Evolutionary conservation across 352 stramenopile species (phyloP).

Genomic region (Globisporangium nunn): DNA sequence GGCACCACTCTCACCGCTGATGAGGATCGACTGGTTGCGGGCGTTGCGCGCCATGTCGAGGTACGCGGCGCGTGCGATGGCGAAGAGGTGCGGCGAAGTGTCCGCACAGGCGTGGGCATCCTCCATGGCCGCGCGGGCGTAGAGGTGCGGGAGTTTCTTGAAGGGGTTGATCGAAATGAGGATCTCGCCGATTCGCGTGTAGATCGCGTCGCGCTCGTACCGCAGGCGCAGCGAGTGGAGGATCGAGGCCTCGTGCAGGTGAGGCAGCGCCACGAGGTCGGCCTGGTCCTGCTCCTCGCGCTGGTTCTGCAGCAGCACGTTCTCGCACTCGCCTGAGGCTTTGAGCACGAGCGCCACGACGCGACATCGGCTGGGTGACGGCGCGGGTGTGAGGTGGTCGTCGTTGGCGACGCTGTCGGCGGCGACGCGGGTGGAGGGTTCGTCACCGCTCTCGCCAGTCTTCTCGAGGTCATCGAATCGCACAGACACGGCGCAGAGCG

Average conservation of each 20-base stretch:
- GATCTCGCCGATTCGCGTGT: slow-evolving; percentile 84
- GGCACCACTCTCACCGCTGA: slow-evolving; percentile 80
- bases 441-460: not conserved
- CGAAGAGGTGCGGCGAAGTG: slow-evolving; percentile 64
- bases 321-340: slow-evolving; percentile 40
- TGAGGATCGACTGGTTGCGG: slow-evolving; percentile 78
- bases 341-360: slow-evolving; percentile 34
- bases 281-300: slow-evolving; percentile 53
- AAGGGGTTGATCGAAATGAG: slow-evolving; percentile 86
- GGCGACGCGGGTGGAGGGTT: not conserved
- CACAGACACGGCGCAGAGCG: slow-evolving; percentile 1
- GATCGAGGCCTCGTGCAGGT: slow-evolving; percentile 82
- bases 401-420: not conserved
- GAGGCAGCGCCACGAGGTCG: slow-evolving; percentile 74
- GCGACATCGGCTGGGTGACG: slow-evolving; percentile 11
- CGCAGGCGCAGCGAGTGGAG: slow-evolving; percentile 69
- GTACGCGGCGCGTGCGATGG: slow-evolving; percentile 66
- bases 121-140: slow-evolving; percentile 44
- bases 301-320: slow-evolving; percentile 69
- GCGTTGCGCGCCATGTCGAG: slow-evolving; percentile 57
- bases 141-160: slow-evolving; percentile 63
- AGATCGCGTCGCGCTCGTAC: slow-evolving; percentile 79
- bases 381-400: slow-evolving; percentile 5
- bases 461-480: not conserved
- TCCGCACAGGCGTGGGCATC: slow-evolving; percentile 29